Conservation (phyloP, 208 protist species). For the Leishmania braziliensis region DNA sequence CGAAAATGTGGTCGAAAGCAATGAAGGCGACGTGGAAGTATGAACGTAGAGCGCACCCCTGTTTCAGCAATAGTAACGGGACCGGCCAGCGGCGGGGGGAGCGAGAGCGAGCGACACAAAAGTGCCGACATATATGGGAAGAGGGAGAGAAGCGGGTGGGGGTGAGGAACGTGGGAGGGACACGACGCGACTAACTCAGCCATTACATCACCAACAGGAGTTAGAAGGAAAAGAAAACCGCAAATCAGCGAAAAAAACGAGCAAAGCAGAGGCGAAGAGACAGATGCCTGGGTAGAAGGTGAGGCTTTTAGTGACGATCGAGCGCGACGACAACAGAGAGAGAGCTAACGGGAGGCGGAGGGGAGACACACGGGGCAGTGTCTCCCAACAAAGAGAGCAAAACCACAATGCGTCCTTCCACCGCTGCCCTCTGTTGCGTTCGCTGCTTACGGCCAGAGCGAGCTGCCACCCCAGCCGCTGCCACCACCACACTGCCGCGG, state of each 20-base stretch:
- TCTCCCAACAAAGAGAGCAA: not conserved
- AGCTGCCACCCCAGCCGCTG: conserved; percentile 19
- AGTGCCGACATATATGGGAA: not conserved
- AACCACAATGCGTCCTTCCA: not conserved
- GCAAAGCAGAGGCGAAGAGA: too few relatives aligned
- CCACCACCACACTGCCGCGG: conserved; percentile 14
- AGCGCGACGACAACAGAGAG: not conserved
- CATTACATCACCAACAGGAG: not conserved
- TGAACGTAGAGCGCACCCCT: not conserved
- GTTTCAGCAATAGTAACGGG: not conserved
- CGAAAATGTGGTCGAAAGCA: not conserved
- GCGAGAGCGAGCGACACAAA: not conserved
- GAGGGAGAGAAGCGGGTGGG: not conserved
- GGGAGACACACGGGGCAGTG: not conserved
- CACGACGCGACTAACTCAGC: not conserved
- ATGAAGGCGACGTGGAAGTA: not conserved
- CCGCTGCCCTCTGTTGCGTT: not conserved
- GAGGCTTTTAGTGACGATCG: not conserved
- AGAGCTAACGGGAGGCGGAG: not conserved
- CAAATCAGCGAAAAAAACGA: not conserved
- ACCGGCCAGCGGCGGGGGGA: not conserved
- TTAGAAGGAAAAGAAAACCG: not conserved
- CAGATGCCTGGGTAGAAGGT: not conserved
- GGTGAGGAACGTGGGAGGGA: not conserved
- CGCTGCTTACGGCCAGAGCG: conserved; percentile 8